Conservation (phyloP, 2,329 filamentous ascomycete species). For the Fusarium clavum region DNA sequence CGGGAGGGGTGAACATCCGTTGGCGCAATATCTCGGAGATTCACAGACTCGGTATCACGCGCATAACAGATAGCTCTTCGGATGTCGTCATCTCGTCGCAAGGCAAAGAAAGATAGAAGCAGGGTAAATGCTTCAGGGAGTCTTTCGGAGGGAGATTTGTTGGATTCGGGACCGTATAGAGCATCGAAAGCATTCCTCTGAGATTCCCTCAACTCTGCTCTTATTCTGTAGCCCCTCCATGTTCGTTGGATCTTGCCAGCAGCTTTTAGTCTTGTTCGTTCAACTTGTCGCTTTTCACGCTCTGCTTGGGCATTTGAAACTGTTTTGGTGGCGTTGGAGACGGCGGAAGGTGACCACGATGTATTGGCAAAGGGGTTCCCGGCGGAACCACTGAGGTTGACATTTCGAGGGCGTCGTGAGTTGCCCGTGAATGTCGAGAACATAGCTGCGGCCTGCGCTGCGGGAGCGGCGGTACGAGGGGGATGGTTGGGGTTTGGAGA, state of each 20-base stretch:
- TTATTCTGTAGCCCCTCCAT: conserved; percentile 82
- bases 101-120: conserved; percentile 63
- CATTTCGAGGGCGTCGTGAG: conserved; percentile 86
- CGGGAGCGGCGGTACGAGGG: conserved; percentile 14
- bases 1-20: conserved; percentile 47
- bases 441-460: conserved; percentile 64
- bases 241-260: conserved; percentile 78
- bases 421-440: conserved; percentile 92
- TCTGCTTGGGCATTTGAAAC: conserved; percentile 90
- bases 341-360: conserved; percentile 66
- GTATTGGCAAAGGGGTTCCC: conserved; percentile 81
- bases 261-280: conserved; percentile 81
- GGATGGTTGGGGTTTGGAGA: conserved; percentile 33
- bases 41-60: conserved; percentile 55
- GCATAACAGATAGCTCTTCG: conserved; percentile 60
- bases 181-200: conserved; percentile 74
- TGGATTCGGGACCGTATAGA: conserved; percentile 58
- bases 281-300: conserved; percentile 80
- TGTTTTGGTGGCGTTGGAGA: conserved; percentile 77
- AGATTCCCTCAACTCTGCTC: conserved; percentile 66
- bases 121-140: conserved; percentile 59
- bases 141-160: conserved; percentile 52
- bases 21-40: conserved; percentile 52
- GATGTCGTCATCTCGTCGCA: conserved; percentile 59
- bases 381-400: conserved; percentile 90